phyloP scores from a whole-genome alignment of 2,329 filamentous ascomycete species.

The Thermoascus crustaceus region DNA sequence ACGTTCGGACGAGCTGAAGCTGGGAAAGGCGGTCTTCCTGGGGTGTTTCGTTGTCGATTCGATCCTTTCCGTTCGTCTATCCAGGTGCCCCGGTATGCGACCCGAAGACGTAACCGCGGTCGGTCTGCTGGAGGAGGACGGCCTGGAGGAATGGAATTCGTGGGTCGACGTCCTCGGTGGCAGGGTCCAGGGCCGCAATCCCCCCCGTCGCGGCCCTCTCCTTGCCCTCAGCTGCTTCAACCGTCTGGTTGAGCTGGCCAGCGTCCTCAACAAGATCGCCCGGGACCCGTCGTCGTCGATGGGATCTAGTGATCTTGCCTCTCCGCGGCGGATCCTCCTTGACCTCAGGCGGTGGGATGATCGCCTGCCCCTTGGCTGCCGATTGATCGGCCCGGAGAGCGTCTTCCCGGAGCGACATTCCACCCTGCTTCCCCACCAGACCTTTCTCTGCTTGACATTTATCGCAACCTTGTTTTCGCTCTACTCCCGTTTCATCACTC shows the following conservation, averaged over 20 bases:
- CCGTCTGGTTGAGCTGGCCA: conserved; percentile 35
- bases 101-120: conserved; percentile 40
- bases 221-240: conserved; percentile 48
- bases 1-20: conserved; percentile 23
- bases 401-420: conserved; percentile 30
- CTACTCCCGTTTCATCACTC: conserved; percentile 25
- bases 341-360: conserved; percentile 32
- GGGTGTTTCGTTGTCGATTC: conserved; percentile 49
- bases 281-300: conserved; percentile 21
- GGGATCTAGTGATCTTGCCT: conserved; percentile 19
- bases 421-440: conserved; percentile 32
- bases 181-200: conserved; percentile 17
- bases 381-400: conserved; percentile 28
- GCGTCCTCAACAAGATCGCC: conserved; percentile 28
- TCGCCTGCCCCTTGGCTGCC: conserved; percentile 26
- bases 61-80: conserved; percentile 42
- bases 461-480: conserved; percentile 29
- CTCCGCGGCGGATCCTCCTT: conserved; percentile 27
- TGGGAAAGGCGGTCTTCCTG: conserved; percentile 39
- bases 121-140: conserved; percentile 53
- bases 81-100: conserved; percentile 38
- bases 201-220: conserved; percentile 32
- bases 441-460: conserved; percentile 29
- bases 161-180: conserved; percentile 49
- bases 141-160: conserved; percentile 65